Percentiles rank a stretch among this genome's conserved stretches.
phyloP scores from a whole-genome alignment of 805 yeast genomes.

The Ogataea pini region DNA sequence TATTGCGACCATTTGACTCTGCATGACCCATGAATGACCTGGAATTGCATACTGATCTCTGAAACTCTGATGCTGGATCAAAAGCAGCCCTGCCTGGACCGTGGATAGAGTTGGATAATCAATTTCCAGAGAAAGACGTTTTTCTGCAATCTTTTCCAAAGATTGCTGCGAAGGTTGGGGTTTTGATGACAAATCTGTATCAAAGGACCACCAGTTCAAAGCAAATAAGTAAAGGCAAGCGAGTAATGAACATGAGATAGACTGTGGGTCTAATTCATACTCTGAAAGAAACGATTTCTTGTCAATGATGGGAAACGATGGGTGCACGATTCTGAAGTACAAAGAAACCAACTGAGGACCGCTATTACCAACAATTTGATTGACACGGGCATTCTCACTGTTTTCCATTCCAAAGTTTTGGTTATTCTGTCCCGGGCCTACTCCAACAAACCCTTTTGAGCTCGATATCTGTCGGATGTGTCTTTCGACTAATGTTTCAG shows the following conservation, averaged over 20 bases:
- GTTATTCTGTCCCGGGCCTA: conserved; percentile 1
- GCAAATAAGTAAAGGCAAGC: conserved; percentile 83
- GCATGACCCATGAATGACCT: conserved; percentile 35
- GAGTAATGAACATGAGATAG: conserved; percentile 78
- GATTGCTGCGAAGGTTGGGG: conserved; percentile 18
- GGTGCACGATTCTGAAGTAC: conserved; percentile 76
- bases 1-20: conserved; percentile 31
- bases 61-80: conserved; percentile 28
- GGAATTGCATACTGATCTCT: conserved; percentile 40
- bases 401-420: not conserved
- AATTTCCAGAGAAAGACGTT: conserved; percentile 12
- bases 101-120: conserved; percentile 23
- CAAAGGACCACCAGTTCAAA: conserved; percentile 69
- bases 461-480: conserved; percentile 8
- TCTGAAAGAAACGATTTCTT: conserved; percentile 78
- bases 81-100: conserved; percentile 37
- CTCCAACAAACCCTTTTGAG: conserved; percentile 10
- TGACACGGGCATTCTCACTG: conserved; percentile 56
- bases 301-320: conserved; percentile 79
- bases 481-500: conserved; percentile 6
- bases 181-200: conserved; percentile 12
- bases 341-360: conserved; percentile 64
- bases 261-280: conserved; percentile 69
- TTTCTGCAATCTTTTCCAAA: conserved; percentile 29
- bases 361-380: conserved; percentile 71